These are phyloP conservation scores for Salix arbutifolia DNA, from an alignment of 345 rosid genomes.

Conservation along the genomic window DNA sequence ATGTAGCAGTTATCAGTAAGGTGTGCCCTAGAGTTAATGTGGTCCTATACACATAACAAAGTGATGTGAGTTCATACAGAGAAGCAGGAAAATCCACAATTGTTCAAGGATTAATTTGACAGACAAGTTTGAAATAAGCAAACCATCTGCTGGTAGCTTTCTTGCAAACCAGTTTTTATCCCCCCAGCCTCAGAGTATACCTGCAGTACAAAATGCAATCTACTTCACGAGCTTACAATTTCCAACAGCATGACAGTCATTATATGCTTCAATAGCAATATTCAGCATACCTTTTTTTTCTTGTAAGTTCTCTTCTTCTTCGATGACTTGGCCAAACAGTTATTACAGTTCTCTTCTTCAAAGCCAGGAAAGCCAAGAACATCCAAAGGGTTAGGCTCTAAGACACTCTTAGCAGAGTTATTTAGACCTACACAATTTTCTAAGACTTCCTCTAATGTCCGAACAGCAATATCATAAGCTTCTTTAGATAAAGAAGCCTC, in stretches of 20 bases:
- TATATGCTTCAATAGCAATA: constrained; percentile 9
- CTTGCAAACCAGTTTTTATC: constrained; percentile 34
- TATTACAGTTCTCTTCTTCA: constrained; percentile 24
- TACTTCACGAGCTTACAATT: constrained; percentile 12
- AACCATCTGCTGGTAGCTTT: constrained; percentile 41
- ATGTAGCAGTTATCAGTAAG: constrained; percentile 35
- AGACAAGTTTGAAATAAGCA: constrained; percentile 8
- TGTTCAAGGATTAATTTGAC: constrained; percentile 2
- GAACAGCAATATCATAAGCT: constrained; percentile 35
- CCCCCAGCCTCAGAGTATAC: constrained; percentile 29
- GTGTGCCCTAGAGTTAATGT: constrained; percentile 42
- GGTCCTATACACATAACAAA: constrained; percentile 29
- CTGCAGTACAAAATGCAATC: constrained; percentile 25
- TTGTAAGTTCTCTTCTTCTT: constrained; percentile 45
- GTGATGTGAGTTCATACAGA: neutral
- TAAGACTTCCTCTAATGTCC: constrained; percentile 34
- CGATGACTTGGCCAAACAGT: constrained; percentile 24
- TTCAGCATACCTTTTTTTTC: constrained; percentile 51
- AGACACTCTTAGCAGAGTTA: constrained; percentile 27
- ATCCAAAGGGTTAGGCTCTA: constrained; percentile 27
- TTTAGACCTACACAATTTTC: constrained; percentile 23
- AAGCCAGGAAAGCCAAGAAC: constrained; percentile 23
- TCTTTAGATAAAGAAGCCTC: constrained; percentile 39
- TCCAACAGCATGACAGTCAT: neutral
- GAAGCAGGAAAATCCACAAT: neutral